These are phyloP conservation scores for Fomes fomentarius DNA, from an alignment of 1,284 basidiomycete species.

Conservation along the genomic window DNA sequence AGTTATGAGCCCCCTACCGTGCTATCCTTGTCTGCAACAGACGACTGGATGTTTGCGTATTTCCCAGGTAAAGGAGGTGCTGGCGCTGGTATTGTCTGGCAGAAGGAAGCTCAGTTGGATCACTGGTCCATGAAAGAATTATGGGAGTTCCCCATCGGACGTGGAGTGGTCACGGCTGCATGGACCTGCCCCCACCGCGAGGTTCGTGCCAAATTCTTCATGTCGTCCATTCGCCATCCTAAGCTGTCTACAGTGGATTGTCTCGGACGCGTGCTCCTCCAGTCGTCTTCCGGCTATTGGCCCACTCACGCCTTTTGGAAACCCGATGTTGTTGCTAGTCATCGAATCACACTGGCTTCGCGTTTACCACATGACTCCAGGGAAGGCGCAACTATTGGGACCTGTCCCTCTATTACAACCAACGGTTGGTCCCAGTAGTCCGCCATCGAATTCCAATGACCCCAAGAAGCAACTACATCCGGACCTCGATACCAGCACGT, in stretches of 20 bases:
- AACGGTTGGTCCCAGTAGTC: too few relatives aligned
- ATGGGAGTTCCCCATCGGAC: slow-evolving; percentile 54
- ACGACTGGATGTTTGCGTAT: slow-evolving; percentile 73
- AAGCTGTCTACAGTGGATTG: slow-evolving; percentile 34
- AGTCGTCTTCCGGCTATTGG: slow-evolving; percentile 35
- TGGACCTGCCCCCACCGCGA: slow-evolving; percentile 67
- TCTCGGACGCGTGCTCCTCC: slow-evolving; percentile 33
- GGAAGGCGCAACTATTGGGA: slow-evolving; percentile 25
- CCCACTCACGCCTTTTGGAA: slow-evolving; percentile 26
- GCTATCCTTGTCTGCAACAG: slow-evolving; percentile 59
- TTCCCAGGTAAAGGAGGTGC: slow-evolving; percentile 61
- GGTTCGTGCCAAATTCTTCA: slow-evolving; percentile 40
- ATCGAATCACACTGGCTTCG: slow-evolving; percentile 36
- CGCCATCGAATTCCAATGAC: too few relatives aligned
- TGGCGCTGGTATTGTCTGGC: slow-evolving; percentile 71
- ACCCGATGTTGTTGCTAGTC: slow-evolving; percentile 35
- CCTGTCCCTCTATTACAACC: slow-evolving; percentile 27
- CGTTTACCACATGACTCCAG: slow-evolving; percentile 26
- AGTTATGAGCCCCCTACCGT: slow-evolving; percentile 65
- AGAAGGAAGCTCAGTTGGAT: slow-evolving; percentile 56
- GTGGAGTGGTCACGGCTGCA: slow-evolving; percentile 58
- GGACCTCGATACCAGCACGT: slow-evolving; percentile 32
- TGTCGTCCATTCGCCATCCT: neutral
- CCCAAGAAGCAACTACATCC: slow-evolving; percentile 28
- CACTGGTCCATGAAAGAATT: slow-evolving; percentile 63